A percentile compares a stretch with the other conserved stretches of the same genome.
Evolutionary conservation across 352 stramenopile genomes (phyloP).

Genomic region (Peronospora destructor): DNA sequence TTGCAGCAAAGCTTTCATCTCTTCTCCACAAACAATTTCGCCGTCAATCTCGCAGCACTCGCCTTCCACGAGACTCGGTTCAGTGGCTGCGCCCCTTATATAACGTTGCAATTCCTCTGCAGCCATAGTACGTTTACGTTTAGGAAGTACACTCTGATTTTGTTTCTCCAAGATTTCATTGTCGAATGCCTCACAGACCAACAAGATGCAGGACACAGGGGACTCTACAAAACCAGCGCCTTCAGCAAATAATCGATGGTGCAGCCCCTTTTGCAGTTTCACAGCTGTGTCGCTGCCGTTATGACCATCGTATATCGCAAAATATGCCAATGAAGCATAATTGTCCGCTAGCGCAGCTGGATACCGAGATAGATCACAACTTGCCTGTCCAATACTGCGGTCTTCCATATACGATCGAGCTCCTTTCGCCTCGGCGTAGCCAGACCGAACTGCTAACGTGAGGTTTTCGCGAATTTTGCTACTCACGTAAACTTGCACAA

Average conservation of each 20-base stretch:
- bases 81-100: slow-evolving; percentile 7
- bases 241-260: slow-evolving; percentile 65
- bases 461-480: slow-evolving; percentile 84
- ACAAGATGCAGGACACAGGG: slow-evolving; percentile 43
- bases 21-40: slow-evolving; percentile 29
- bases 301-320: slow-evolving; percentile 86
- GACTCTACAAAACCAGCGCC: slow-evolving; percentile 42
- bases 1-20: slow-evolving; percentile 49
- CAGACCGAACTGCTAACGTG: slow-evolving; percentile 56
- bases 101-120: slow-evolving; percentile 30
- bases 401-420: slow-evolving; percentile 86
- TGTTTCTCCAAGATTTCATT: slow-evolving; percentile 73
- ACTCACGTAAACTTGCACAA: slow-evolving; percentile 85
- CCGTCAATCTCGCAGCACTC: slow-evolving; percentile 41
- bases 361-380: slow-evolving; percentile 41
- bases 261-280: slow-evolving; percentile 70
- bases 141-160: slow-evolving; percentile 57
- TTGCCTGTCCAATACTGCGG: slow-evolving; percentile 48
- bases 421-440: slow-evolving; percentile 81
- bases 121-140: slow-evolving; percentile 55
- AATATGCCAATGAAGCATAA: slow-evolving; percentile 64
- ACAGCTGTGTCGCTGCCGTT: slow-evolving; percentile 76
- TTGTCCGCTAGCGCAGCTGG: slow-evolving; percentile 22
- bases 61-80: slow-evolving; percentile 21
- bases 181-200: slow-evolving; percentile 57